phyloP scores from a whole-genome alignment of 352 stramenopile genomes.

The Globisporangium canariense region DNA sequence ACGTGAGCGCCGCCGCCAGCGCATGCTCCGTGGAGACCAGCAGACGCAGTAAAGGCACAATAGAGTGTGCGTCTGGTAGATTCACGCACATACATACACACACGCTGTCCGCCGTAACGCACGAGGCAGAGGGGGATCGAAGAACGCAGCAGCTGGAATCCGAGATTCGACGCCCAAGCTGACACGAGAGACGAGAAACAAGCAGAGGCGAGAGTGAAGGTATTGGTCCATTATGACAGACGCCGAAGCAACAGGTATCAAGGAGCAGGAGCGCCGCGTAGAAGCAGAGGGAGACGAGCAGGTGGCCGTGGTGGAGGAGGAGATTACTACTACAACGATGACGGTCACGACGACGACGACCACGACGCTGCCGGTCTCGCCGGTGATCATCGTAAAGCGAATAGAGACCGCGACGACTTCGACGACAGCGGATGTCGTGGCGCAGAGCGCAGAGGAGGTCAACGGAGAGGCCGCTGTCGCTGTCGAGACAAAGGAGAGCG shows the following conservation, averaged over 20 bases:
- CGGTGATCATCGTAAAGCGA: constrained; percentile 12
- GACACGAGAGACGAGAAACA: neutral
- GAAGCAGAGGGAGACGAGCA: neutral
- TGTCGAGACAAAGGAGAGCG: neutral
- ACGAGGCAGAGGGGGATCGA: neutral
- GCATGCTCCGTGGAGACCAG: neutral
- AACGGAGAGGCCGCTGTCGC: neutral
- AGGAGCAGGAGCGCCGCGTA: neutral
- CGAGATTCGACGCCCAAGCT: constrained; percentile 6
- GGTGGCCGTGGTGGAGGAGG: neutral
- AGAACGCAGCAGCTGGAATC: neutral
- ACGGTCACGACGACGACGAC: neutral
- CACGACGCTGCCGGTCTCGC: constrained; percentile 9
- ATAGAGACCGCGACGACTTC: neutral
- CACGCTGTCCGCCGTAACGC: neutral
- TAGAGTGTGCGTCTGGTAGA: neutral
- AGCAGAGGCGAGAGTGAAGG: neutral
- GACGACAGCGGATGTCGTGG: neutral
- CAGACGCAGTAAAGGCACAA: neutral
- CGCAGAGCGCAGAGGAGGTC: neutral
- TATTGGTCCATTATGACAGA: constrained; percentile 10
- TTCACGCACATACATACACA: neutral
- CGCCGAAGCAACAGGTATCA: constrained; percentile 8
- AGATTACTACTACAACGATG: neutral
- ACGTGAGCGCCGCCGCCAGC: neutral